Evolutionary conservation across 257 asterid genomes (phyloP).

Genomic region (Primulina huaijiensis): DNA sequence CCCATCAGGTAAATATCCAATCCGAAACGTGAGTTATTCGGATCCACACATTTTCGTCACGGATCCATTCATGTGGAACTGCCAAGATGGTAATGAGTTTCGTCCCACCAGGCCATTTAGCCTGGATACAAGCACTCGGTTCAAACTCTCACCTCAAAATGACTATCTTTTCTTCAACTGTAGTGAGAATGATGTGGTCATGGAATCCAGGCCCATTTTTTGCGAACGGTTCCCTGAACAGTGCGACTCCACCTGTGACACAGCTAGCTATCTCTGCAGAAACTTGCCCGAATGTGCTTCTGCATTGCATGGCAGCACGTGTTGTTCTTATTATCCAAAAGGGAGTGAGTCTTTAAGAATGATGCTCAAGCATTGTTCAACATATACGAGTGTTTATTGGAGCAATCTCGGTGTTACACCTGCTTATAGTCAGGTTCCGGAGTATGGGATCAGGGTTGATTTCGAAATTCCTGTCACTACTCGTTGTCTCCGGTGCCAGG

Average conservation of each 20-base stretch:
- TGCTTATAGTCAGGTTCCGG: conserved; percentile 63
- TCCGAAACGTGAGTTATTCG: conserved; percentile 57
- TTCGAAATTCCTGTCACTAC: conserved; percentile 81
- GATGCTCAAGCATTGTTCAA: conserved; percentile 73
- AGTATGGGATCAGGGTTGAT: conserved; percentile 80
- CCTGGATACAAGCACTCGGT: conserved; percentile 76
- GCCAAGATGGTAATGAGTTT: conserved; percentile 53
- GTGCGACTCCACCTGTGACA: conserved; percentile 89
- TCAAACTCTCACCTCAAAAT: conserved; percentile 60
- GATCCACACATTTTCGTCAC: conserved; percentile 74
- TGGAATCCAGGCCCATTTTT: conserved; percentile 67
- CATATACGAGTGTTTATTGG: conserved; percentile 78
- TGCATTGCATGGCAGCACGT: conserved; percentile 45
- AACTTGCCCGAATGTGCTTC: conserved; percentile 62
- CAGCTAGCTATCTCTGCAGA: conserved; percentile 75
- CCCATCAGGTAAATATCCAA: conserved; percentile 73
- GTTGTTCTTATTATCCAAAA: conserved; percentile 86
- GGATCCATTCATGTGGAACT: conserved; percentile 82
- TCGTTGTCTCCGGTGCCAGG: conserved; percentile 63
- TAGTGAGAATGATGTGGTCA: conserved; percentile 59
- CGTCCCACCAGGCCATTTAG: conserved; percentile 79
- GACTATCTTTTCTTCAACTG: conserved; percentile 93
- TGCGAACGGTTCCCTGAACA: conserved; percentile 85
- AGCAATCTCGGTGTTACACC: conserved; percentile 62
- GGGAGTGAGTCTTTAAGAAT: conserved; percentile 78